Evolutionary conservation across 345 rosid genomes (phyloP).

Genomic region (Arabis hirsuta): DNA sequence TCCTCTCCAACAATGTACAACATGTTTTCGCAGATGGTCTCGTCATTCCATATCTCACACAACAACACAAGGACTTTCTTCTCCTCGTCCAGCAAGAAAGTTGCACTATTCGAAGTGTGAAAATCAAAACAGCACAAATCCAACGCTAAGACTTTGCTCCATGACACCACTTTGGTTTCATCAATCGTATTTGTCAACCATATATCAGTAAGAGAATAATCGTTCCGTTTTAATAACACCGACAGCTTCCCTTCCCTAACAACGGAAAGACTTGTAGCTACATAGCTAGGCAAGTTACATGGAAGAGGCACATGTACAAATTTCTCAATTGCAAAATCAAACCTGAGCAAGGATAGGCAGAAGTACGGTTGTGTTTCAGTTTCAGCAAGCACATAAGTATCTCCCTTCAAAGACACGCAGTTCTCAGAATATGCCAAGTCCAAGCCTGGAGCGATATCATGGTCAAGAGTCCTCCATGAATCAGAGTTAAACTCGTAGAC

Average conservation of each 20-base stretch:
- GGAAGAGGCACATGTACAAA: background rate
- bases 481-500: slow-evolving; percentile 8
- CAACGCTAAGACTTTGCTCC: background rate
- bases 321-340: background rate
- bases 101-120: background rate
- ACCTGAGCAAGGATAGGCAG: background rate
- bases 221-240: background rate
- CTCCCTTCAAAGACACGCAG: background rate
- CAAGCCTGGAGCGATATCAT: background rate
- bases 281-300: no score
- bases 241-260: background rate
- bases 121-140: background rate
- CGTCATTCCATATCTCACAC: background rate
- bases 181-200: background rate
- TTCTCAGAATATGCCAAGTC: rapidly evolving
- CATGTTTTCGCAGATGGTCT: background rate
- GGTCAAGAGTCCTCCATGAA: background rate
- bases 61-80: background rate
- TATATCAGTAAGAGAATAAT: background rate
- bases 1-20: background rate
- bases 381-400: background rate
- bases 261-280: background rate
- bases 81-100: background rate
- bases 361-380: background rate
- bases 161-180: background rate